These are phyloP conservation scores for Alternaria viburni DNA, from an alignment of 2,329 filamentous ascomycete species.

Conservation along the genomic window DNA sequence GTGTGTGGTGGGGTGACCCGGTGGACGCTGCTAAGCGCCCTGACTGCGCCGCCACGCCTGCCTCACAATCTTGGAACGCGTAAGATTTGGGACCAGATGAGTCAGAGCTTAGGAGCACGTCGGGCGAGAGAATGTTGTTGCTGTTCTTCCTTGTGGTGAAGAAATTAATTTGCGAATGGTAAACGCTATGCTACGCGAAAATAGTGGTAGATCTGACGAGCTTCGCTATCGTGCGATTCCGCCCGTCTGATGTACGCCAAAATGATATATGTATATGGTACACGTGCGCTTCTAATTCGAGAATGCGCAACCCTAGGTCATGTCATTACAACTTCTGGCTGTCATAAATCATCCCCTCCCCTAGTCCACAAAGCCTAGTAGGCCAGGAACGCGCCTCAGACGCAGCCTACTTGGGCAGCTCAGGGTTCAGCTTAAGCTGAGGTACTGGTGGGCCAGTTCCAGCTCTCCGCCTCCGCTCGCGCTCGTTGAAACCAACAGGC, in stretches of 20 bases:
- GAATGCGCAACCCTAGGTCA: constrained; percentile 1
- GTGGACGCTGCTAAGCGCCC: not conserved
- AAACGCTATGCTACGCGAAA: constrained; percentile 2
- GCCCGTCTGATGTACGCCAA: not conserved
- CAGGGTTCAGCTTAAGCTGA: constrained; percentile 31
- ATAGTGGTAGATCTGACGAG: not conserved
- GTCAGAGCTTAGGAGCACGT: not conserved
- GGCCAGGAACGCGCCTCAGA: not conserved
- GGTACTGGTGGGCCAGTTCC: constrained; percentile 64
- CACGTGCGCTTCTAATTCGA: constrained; percentile 4
- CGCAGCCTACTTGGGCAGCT: constrained; percentile 26
- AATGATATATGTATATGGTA: constrained; percentile 7
- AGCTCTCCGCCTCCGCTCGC: constrained; percentile 66
- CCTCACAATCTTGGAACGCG: not conserved
- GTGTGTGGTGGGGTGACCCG: not conserved
- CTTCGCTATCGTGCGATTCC: not conserved
- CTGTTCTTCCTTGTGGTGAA: not conserved
- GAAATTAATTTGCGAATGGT: not conserved
- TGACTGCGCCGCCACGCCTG: not conserved
- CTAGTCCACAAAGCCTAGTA: not conserved
- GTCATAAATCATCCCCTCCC: constrained; percentile 11
- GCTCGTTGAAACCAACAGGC: constrained; percentile 58
- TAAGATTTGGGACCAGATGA: not conserved
- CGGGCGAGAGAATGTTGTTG: not conserved
- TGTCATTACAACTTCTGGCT: constrained; percentile 11